Conservation (phyloP, 1,284 basidiomycete genomes). For the Ustilago bromivora region DNA sequence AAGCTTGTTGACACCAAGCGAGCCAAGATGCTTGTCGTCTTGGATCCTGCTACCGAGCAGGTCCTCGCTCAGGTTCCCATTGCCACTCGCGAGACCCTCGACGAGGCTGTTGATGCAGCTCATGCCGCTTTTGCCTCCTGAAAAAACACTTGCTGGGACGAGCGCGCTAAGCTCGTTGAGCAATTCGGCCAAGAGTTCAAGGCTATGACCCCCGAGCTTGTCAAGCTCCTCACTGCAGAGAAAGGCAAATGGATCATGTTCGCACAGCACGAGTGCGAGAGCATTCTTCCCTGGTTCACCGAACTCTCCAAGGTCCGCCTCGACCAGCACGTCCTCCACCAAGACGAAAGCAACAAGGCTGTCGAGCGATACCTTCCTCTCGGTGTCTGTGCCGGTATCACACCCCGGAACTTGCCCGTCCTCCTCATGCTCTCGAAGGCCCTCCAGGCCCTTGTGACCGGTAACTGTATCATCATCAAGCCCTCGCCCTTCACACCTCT, state of each 20-base stretch:
- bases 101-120: slow-evolving; percentile 47
- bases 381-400: slow-evolving; percentile 48
- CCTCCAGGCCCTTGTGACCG: slow-evolving; percentile 40
- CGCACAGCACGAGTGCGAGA: slow-evolving; percentile 30
- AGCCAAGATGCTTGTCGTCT: slow-evolving; percentile 43
- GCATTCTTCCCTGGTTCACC: slow-evolving; percentile 41
- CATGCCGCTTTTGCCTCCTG: slow-evolving; percentile 40
- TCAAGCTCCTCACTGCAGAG: slow-evolving; percentile 46
- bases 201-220: slow-evolving; percentile 29
- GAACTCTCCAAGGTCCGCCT: slow-evolving; percentile 30
- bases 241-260: slow-evolving; percentile 40
- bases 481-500: slow-evolving; percentile 55
- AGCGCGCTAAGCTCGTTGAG: slow-evolving; percentile 37
- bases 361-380: slow-evolving; percentile 39
- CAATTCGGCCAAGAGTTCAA: slow-evolving; percentile 42
- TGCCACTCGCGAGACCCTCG: slow-evolving; percentile 28
- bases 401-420: slow-evolving; percentile 55
- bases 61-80: slow-evolving; percentile 47
- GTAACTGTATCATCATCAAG: slow-evolving; percentile 56
- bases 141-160: slow-evolving; percentile 40
- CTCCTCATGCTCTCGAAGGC: slow-evolving; percentile 52
- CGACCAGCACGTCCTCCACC: slow-evolving; percentile 37
- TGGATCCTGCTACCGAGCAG: slow-evolving; percentile 53
- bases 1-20: slow-evolving; percentile 28
- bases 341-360: slow-evolving; percentile 26